Evolutionary conservation across 805 yeast genomes (phyloP), one percentile per base, ranked within the genome.

Genomic region (Scheffersomyces amazonensis): DNA sequence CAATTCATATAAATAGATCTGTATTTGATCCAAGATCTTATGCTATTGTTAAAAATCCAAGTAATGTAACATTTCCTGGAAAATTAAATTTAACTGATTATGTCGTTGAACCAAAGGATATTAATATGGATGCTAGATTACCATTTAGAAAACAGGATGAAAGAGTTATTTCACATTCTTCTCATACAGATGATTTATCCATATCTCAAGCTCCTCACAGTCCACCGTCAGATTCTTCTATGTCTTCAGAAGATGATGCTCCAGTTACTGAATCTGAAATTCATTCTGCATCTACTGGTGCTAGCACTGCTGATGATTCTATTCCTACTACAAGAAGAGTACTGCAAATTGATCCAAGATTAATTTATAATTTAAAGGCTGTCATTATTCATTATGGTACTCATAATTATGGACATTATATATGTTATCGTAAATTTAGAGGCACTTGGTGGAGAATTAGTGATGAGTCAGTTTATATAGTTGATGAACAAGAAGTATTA

Each of bases 391-490:
- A 91, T 60, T 90, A 83, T 58, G 99, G 99, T 34, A 85, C 96
- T 1, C 97, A 93, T 52, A 89, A 91, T 52, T 93, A 88, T 57
- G 99, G 99, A n/a, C 99, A 91, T 60, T 91, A 91, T 56, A 86
- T 91, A 43, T 88, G 95, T 30, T 91, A 77, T 64, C 78, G 97
- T 53, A 83, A 80, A 52, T 75, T 67, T 41, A 76, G 95, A 48
- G 93, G 90, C 2, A 73, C 80, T 9, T 91, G 99, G 99, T 90
- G 96, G 96, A 77, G 96, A 56, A 83, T 90, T 15, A 83, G 93
- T 50, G 99, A 93, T 60, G 96, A 89, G 54, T 80, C 81, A 2
- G 95, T 90, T 2, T 80, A 87, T 42, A 73, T 86, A 22, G 88
- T 87, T 3, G 75, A 80, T 10, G 96, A 87, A 55, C 75, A 75